Base-by-base conservation (phyloP, 2,329 filamentous ascomycete genomes). In the Chaetomium sp. region DNA sequence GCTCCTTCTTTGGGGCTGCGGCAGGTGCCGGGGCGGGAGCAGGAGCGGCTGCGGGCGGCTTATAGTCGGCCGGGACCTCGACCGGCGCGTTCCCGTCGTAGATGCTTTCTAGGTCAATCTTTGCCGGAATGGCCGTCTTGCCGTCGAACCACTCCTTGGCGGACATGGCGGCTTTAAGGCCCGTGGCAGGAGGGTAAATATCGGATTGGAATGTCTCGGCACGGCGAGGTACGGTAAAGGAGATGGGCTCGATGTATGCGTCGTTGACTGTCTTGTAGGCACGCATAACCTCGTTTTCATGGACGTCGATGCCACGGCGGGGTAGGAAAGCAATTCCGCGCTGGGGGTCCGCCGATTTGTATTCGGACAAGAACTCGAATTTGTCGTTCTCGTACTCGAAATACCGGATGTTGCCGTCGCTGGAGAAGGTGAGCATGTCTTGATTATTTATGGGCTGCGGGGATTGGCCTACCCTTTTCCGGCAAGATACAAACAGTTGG, bases 341-440 rank as follows among this genome's bases (percentile, higher is more conserved):
- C 80, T 99, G 95, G 35, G 95, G 94, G 70, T 99, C 95, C 47
- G 84, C 82, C n/a, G 95, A 98, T 80, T 97, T 97, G 85, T 98
- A 95, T 77, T 98, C 94, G 68, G 93, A 96, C 62, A 99, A 82
- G 78, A 91, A 97, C 79, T 99, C 94, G 75, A 99, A 97, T 79
- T 97, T 97, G 83, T 98, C 94, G 79, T 98, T 96, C 76, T 96
- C 91, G 75, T 96, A 96, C 79, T 99, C 95, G 77, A 91, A 99
- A 84, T 99, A 99, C 69, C 95, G 93, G 75, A 99, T 99, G 79
- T 99, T 99, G 74, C 95, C 95, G 75, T 99, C 95, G 78, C 92
- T 95, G 68, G 12, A n/a, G 9, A 21, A 31, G 29, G 60, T 71
- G 49, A 68, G 54, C 33, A 58, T 45, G 64, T 23, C n/a, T 27